Base-by-base conservation (phyloP, 2,329 filamentous ascomycete genomes). In the Aspergillus terreus region DNA sequence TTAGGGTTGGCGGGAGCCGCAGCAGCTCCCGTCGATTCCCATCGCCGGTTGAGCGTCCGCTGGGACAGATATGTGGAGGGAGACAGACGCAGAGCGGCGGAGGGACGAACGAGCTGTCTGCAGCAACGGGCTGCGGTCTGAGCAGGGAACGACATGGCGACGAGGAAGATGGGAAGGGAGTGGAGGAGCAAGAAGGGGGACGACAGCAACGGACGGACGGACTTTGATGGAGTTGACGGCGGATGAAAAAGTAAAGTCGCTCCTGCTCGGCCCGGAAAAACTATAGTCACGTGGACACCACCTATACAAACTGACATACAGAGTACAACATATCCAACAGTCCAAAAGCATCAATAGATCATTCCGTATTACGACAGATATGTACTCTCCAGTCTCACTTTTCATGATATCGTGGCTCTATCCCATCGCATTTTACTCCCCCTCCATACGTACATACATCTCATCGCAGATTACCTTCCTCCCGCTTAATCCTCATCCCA, bases 21-120 rank as follows among this genome's bases (percentile, higher is more conserved):
- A 51, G 65, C 56, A 50, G 81, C 84, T 65, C 92, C 88, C 63
- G 90, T 92, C 57, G 90, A 92, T 75, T 94, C 88, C 87, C 90
- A 92, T 82, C 94, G 85, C 76, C 88, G 84, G 69, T 83, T 63
- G 57, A 69, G 61, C 58, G 64, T 70, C 61, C 70, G 65, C 58
- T 67, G 66, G 58, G 68, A 67, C 61, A 67, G 62, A 56, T 70
- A 70, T 68, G 71, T 65, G 58, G 69, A 59, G 60, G 69, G 61
- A 57, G 66, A 65, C 62, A 72, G 63, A 64, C 69, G 65, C 69
- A 72, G 62, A 63, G 71, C 66, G 64, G 67, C 60, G 63, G 71
- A 68, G 51, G 70, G 63, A 62, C 71, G 70, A 63, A 71, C 60
- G 57, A 70, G 65, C 58, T 70, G 70, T 67, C 72, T 64, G 69